Evolutionary conservation across 441 rosid species (phyloP), one percentile per base, ranked within the genome.

Genomic region (Mallotus japonicus): DNA sequence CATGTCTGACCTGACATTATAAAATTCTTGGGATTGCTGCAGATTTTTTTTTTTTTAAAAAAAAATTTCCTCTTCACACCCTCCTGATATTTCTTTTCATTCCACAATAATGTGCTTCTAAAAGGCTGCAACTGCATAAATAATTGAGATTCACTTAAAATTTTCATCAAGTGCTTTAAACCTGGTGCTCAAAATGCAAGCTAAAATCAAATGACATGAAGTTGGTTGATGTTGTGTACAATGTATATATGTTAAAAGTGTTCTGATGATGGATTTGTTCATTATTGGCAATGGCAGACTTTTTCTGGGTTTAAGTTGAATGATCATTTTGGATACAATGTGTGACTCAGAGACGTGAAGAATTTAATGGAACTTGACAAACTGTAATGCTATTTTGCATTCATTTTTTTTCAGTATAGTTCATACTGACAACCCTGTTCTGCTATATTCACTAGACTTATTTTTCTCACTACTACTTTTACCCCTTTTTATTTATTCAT

Each of bases 11-110:
- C 65, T 57, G 15, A 44, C 24, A 56, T 57, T 8, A 17, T 34
- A 22, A 49, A 17, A 54, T 55, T 65, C 37, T 76, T 16, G 75
- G 75, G 79, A 76, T 76, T 50, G 79, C 72, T 67, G 75, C 72
- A n/a, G 57, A 20, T 64, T 56, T 70, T 58, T 14, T 56, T 2
- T 0, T 44, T 17, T 54, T 15, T 58, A n/a, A n/a, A n/a, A n/a
- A n/a, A n/a, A n/a, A n/a, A n/a, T n/a, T n/a, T n/a, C n/a, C n/a
- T 28, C 2, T 28, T 28, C 32, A 1, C 32, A 28, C 32, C 2
- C 32, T 28, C 32, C 32, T 28, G 32, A 42, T 28, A 51, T 22
- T 10, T 40, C 16, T 22, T 56, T n/a, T 37, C 8, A 50, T 22
- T 16, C 15, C 70, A 15, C 58, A 66, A 66, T 44, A 69, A 15